phyloP scores from a whole-genome alignment of 2,329 filamentous ascomycete genomes.

The Cladosporium sp. region DNA sequence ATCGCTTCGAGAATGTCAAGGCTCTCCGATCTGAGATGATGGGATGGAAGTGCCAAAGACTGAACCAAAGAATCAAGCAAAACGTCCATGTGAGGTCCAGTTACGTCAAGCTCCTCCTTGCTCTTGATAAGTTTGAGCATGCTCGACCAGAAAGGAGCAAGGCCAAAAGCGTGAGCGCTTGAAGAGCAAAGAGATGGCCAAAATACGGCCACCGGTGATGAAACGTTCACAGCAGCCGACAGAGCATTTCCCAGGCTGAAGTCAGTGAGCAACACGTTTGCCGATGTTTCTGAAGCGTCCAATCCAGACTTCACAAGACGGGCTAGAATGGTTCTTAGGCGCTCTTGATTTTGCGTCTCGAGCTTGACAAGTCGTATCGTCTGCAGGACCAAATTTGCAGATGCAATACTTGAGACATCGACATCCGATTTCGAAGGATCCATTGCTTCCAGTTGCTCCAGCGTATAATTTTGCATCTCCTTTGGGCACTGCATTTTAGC shows the following conservation, averaged over 20 bases:
- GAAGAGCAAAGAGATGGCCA: slow-evolving; percentile 4
- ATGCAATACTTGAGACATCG: not conserved
- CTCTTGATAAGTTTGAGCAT: slow-evolving; percentile 17
- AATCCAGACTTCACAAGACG: slow-evolving; percentile 1
- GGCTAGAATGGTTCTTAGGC: not conserved
- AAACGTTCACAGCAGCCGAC: slow-evolving; percentile 4
- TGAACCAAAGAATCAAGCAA: slow-evolving; percentile 60
- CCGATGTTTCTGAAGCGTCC: not conserved
- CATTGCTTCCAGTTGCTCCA: slow-evolving; percentile 5
- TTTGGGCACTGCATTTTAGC: slow-evolving; percentile 9
- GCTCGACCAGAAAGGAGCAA: slow-evolving; percentile 25
- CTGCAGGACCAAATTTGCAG: slow-evolving; percentile 4
- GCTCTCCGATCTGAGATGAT: slow-evolving; percentile 65
- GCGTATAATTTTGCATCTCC: slow-evolving; percentile 8
- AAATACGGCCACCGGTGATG: not conserved
- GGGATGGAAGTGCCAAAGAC: slow-evolving; percentile 70
- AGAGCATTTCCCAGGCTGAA: slow-evolving; percentile 7
- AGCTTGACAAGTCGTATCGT: slow-evolving; percentile 5
- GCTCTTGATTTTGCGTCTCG: not conserved
- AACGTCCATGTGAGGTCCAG: slow-evolving; percentile 47
- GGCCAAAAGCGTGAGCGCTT: slow-evolving; percentile 7
- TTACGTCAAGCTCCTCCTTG: slow-evolving; percentile 7
- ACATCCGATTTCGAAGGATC: not conserved
- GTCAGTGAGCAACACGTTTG: not conserved
- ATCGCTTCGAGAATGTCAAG: slow-evolving; percentile 65